phyloP scores from a whole-genome alignment of 2,329 filamentous ascomycete genomes.

The Colletotrichum sp. region DNA sequence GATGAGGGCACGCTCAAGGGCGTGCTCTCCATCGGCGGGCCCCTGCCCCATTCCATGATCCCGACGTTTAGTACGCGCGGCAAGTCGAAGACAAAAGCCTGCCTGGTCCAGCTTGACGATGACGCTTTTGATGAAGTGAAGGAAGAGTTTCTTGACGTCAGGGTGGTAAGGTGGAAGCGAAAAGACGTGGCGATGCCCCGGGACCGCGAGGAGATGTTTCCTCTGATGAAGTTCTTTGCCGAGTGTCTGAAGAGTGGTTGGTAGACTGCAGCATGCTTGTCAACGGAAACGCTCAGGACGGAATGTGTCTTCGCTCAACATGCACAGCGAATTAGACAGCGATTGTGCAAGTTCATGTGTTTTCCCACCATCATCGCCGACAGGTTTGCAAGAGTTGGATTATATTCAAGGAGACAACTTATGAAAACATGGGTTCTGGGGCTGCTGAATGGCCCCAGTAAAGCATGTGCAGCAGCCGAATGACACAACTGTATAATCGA shows the following conservation, averaged over 20 bases:
- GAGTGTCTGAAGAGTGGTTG: constrained; percentile 56
- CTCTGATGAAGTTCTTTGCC: constrained; percentile 85
- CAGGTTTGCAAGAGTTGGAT: not conserved
- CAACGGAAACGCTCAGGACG: not conserved
- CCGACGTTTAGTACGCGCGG: constrained; percentile 45
- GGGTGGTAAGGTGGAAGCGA: constrained; percentile 72
- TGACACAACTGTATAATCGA: not conserved
- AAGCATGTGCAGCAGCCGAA: not conserved
- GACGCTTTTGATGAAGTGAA: constrained; percentile 69
- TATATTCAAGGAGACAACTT: not conserved
- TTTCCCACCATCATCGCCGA: not conserved
- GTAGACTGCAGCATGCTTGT: not conserved
- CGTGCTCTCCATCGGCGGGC: constrained; percentile 67
- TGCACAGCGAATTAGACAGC: not conserved
- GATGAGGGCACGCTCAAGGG: constrained; percentile 50
- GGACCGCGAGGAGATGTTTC: constrained; percentile 83
- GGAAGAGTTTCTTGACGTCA: constrained; percentile 69
- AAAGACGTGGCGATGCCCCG: constrained; percentile 82
- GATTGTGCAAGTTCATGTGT: not conserved
- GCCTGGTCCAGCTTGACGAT: constrained; percentile 66
- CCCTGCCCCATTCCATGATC: constrained; percentile 58
- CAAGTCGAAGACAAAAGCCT: constrained; percentile 67
- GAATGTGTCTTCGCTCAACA: not conserved
- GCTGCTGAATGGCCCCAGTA: not conserved
- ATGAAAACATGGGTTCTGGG: not conserved